These are phyloP conservation scores for Brassica cretica DNA, from an alignment of 345 rosid species.

Conservation along the genomic window DNA sequence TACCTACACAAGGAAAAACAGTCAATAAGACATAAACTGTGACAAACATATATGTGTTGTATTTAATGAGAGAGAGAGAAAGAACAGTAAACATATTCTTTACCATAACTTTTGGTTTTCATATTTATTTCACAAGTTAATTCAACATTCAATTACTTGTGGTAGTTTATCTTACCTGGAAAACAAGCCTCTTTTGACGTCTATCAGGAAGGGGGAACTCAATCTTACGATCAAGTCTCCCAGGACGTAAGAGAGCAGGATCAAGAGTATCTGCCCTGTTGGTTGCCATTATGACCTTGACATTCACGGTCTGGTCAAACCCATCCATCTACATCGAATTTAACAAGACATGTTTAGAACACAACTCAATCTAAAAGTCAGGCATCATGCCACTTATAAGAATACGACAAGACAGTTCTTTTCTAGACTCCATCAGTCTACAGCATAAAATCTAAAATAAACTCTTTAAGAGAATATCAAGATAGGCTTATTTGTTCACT, in stretches of 20 bases:
- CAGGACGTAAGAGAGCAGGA: conserved; percentile 98
- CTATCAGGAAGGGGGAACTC: conserved; percentile 97
- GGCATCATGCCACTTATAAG: conserved; percentile 2
- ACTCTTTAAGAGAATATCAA: background rate
- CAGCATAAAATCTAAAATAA: background rate
- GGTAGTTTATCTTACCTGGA: conserved; percentile 56
- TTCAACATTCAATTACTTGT: background rate
- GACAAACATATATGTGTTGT: background rate
- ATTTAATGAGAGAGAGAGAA: background rate
- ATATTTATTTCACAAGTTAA: too few relatives aligned
- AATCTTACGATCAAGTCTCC: conserved; percentile 91
- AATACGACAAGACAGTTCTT: background rate
- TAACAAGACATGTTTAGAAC: conserved; percentile 17
- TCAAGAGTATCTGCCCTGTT: conserved; percentile 96
- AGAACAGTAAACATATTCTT: too few relatives aligned
- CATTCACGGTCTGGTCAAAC: conserved; percentile 94
- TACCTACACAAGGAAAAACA: conserved; percentile 54
- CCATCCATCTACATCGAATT: conserved; percentile 66
- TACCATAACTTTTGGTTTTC: too few relatives aligned
- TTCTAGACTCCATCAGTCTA: background rate
- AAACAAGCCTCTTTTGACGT: conserved; percentile 98
- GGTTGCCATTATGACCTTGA: conserved; percentile 97
- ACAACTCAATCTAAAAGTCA: conserved; percentile 4
- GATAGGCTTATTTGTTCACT: background rate
- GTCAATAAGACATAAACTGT: background rate